Percentiles rank a stretch among this genome's conserved stretches.
Conservation (phyloP, 768 basidiomycete species). For the Boletus sp. region DNA sequence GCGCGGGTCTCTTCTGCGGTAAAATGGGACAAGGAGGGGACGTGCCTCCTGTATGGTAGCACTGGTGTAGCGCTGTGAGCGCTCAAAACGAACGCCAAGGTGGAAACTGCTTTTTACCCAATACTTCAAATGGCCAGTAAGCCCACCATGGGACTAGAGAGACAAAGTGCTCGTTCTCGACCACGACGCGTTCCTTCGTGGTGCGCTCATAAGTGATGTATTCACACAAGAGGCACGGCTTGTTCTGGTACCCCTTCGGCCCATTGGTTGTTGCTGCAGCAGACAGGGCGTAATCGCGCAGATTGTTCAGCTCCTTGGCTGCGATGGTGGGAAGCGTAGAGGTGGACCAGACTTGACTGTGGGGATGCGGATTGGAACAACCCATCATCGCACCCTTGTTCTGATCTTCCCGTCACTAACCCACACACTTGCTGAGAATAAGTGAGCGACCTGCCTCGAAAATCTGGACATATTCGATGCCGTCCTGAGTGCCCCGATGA, state of each 20-base stretch:
- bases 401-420: conserved; percentile 34
- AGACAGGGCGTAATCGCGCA: conserved; percentile 47
- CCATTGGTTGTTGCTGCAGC: conserved; percentile 37
- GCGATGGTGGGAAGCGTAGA: conserved; percentile 70
- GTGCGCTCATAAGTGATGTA: conserved; percentile 67
- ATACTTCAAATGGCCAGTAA: conserved; percentile 85
- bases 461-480: conserved; percentile 80
- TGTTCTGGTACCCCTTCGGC: conserved; percentile 54
- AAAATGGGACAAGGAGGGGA: conserved; percentile 65
- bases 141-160: conserved; percentile 96
- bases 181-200: conserved; percentile 59
- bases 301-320: conserved; percentile 57
- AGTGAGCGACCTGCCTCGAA: conserved; percentile 60
- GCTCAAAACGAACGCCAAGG: neutral
- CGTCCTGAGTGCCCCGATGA: conserved; percentile 55
- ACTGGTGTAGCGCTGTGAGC: conserved; percentile 40
- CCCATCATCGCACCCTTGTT: conserved; percentile 96
- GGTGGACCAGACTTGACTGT: conserved; percentile 86
- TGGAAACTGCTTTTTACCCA: conserved; percentile 42
- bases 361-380: conserved; percentile 91
- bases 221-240: conserved; percentile 73
- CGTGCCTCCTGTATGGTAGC: conserved; percentile 73
- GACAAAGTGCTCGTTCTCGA: conserved; percentile 72
- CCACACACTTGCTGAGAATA: neutral
- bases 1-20: conserved; percentile 55